Base-by-base conservation (phyloP, 176 grass and related monocot genomes). In the Aegilops tauschii region DNA sequence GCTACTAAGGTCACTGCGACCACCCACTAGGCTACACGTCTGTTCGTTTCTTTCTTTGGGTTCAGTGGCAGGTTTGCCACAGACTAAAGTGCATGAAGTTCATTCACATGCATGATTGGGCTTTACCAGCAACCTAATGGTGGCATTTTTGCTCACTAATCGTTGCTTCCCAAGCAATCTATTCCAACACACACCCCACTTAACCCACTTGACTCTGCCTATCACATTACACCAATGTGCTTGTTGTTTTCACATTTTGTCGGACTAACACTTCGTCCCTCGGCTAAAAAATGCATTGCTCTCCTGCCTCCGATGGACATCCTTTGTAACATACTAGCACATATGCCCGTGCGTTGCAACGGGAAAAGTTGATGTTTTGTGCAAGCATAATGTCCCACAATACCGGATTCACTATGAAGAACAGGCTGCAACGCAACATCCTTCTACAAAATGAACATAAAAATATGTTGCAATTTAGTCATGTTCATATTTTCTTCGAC, bases 121-220 rank as follows among this genome's bases (percentile, higher is more conserved):
- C 25, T 71, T 86, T 71, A 23, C 47, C 50, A 79, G 35, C 65
- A 58, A 61, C 23, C 35, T 45, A 25, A 59, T 12, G 42, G 49
- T 70, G 23, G 49, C 7, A 23, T 13, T 32, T 62, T 80, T 11
- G 23, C 8, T 80, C 9, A 65, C n/a, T 9, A 18, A 42, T 64
- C 7, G 12, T 73, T 47, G 37, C 17, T 28, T 44, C 61, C 71
- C 29, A 65, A 58, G 45, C 65, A 30, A 72, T 61, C 59, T 64
- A 44, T n/a, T 74, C 85, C 85, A 87, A 54, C 85, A 66, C 68
- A 65, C 40, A 75, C 14, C n/a, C 58, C 78, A 87, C 78, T 87
- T 36, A 42, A 50, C 14, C 23, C 72, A 75, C 25, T 74, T 47
- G 0, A 21, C 6, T 64, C 12, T 64, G 4, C 11, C 45, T 80